Percentiles rank a stretch among this genome's conserved stretches.
Evolutionary conservation across 2,329 filamentous ascomycete genomes (phyloP).

Genomic region (Elsinoe perseae): DNA sequence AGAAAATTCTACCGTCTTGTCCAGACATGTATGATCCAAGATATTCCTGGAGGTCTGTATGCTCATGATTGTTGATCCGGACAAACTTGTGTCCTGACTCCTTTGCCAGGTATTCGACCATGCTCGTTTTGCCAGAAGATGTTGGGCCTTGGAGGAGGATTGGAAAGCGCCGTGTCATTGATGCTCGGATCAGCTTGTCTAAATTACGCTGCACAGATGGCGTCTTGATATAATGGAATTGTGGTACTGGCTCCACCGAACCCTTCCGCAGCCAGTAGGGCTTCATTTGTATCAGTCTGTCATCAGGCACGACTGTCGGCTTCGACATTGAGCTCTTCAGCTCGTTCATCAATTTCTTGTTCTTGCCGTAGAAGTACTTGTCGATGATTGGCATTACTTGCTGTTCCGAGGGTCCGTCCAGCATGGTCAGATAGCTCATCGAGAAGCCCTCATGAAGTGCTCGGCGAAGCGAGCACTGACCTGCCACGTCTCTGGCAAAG

Average conservation of each 20-base stretch:
- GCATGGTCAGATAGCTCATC: constrained; percentile 92
- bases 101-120: constrained; percentile 98
- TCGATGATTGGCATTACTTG: constrained; percentile 72
- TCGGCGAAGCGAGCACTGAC: constrained; percentile 74
- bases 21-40: constrained; percentile 88
- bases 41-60: constrained; percentile 97
- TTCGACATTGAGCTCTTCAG: constrained; percentile 70
- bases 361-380: constrained; percentile 66
- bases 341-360: constrained; percentile 62
- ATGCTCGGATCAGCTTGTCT: constrained; percentile 86
- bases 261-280: constrained; percentile 72
- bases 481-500: constrained; percentile 78
- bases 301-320: constrained; percentile 66
- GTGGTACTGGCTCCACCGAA: constrained; percentile 55
- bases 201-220: constrained; percentile 92
- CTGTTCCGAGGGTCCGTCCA: constrained; percentile 73
- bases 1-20: constrained; percentile 72
- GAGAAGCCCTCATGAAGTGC: constrained; percentile 92
- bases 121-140: constrained; percentile 95
- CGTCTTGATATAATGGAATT: constrained; percentile 91
- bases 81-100: constrained; percentile 95
- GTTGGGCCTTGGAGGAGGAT: constrained; percentile 95
- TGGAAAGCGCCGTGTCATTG: constrained; percentile 84
- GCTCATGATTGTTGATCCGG: constrained; percentile 98
- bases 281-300: constrained; percentile 51